These are phyloP conservation scores for Mycogone perniciosa DNA, from an alignment of 2,329 filamentous ascomycete genomes.

Conservation along the genomic window DNA sequence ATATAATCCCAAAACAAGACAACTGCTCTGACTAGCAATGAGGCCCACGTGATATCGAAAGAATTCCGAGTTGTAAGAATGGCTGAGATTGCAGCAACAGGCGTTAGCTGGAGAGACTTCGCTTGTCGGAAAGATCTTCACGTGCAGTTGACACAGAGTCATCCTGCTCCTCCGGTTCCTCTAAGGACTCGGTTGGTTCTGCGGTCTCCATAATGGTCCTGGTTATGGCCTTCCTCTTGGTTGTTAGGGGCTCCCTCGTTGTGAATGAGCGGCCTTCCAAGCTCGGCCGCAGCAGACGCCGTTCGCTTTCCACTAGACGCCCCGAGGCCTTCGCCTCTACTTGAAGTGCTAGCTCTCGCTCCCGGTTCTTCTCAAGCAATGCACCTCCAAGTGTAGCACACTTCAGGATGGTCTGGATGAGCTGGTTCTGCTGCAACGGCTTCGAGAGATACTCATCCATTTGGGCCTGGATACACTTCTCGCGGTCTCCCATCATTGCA, in stretches of 20 bases:
- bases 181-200: conserved; percentile 1
- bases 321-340: conserved; percentile 40
- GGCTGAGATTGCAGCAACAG: background rate
- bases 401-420: conserved; percentile 96
- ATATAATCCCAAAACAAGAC: conserved; percentile 7
- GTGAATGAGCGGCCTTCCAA: conserved; percentile 60
- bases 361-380: conserved; percentile 68
- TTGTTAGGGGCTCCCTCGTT: conserved; percentile 52
- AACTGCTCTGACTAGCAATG: background rate
- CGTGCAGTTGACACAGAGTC: conserved; percentile 48
- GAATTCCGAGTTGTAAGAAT: background rate
- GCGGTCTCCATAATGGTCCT: conserved; percentile 25
- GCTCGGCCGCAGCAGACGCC: conserved; percentile 33
- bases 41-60: background rate
- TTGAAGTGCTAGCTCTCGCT: conserved; percentile 50
- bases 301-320: conserved; percentile 32
- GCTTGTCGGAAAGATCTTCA: conserved; percentile 35
- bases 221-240: conserved; percentile 15
- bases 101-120: conserved; percentile 32
- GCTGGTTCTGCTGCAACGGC: conserved; percentile 89
- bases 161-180: conserved; percentile 28
- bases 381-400: conserved; percentile 87
- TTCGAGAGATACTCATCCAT: conserved; percentile 99
- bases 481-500: conserved; percentile 96
- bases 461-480: conserved; percentile 96